Percentiles rank a stretch among this genome's conserved stretches.
Conservation (phyloP, 2,329 filamentous ascomycete genomes). For the Xylariaceae sp. region DNA sequence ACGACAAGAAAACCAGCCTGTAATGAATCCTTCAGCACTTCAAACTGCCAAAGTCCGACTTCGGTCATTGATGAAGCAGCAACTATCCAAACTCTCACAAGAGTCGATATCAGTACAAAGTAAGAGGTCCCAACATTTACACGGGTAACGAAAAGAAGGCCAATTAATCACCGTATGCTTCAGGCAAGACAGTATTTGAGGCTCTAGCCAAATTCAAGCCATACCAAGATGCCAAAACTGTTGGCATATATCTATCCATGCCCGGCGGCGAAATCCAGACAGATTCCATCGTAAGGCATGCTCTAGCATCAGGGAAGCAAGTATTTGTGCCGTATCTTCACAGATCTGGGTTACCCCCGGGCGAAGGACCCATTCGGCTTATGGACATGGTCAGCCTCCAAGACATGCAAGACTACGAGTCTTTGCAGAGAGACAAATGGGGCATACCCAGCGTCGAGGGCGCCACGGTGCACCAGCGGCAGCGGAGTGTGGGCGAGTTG, state of each 20-base stretch:
- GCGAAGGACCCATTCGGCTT: slow-evolving; percentile 58
- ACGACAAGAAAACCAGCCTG: slow-evolving; percentile 18
- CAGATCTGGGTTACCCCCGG: slow-evolving; percentile 47
- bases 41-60: slow-evolving; percentile 73
- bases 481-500: slow-evolving; percentile 69
- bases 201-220: slow-evolving; percentile 65
- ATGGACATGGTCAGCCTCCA: slow-evolving; percentile 94
- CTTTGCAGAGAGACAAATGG: slow-evolving; percentile 78
- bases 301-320: slow-evolving; percentile 71
- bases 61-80: slow-evolving; percentile 65
- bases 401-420: slow-evolving; percentile 73
- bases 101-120: slow-evolving; percentile 68
- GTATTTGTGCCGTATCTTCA: slow-evolving; percentile 93
- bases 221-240: slow-evolving; percentile 69
- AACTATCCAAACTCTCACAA: slow-evolving; percentile 59
- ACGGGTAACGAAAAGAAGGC: neutral
- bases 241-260: slow-evolving; percentile 94
- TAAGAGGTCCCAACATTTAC: slow-evolving; percentile 40
- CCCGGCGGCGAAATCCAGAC: slow-evolving; percentile 84
- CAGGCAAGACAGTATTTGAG: slow-evolving; percentile 65
- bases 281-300: slow-evolving; percentile 75
- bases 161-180: neutral
- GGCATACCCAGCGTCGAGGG: slow-evolving; percentile 83
- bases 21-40: slow-evolving; percentile 42
- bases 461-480: slow-evolving; percentile 61